Evolutionary conservation across 1,139 yeast genomes (phyloP).

Genomic region (Suhomyces bribrorum): DNA sequence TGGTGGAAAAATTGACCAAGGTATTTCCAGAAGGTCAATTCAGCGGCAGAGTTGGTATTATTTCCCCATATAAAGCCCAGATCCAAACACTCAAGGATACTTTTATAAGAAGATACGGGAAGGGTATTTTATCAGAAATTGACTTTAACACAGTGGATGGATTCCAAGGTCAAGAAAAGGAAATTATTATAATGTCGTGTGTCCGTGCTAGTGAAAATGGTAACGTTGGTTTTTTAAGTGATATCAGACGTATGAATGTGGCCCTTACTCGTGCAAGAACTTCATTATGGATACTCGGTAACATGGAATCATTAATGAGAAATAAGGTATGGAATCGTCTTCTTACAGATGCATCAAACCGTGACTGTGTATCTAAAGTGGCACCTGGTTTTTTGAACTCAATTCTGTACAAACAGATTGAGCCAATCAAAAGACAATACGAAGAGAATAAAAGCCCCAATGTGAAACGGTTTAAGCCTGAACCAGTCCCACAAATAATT

Average conservation of each 20-base stretch:
- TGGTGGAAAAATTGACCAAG: slow-evolving; percentile 57
- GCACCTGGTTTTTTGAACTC: slow-evolving; percentile 38
- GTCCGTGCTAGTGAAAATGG: slow-evolving; percentile 75
- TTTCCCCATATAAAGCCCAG: slow-evolving; percentile 95
- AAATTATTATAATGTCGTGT: slow-evolving; percentile 89
- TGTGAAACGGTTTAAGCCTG: slow-evolving; percentile 6
- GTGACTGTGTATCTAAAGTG: slow-evolving; percentile 41
- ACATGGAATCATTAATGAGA: slow-evolving; percentile 58
- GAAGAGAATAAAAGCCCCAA: not conserved
- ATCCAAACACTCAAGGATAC: slow-evolving; percentile 56
- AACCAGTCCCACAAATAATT: not conserved
- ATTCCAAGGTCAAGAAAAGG: slow-evolving; percentile 97
- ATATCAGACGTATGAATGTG: slow-evolving; percentile 91
- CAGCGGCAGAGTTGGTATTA: slow-evolving; percentile 78
- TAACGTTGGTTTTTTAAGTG: slow-evolving; percentile 87
- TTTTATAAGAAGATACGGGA: slow-evolving; percentile 65
- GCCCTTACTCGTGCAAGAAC: slow-evolving; percentile 92
- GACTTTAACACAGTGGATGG: slow-evolving; percentile 97
- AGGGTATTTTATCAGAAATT: slow-evolving; percentile 59
- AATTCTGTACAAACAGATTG: not conserved
- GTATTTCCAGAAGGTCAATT: slow-evolving; percentile 56
- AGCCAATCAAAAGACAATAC: slow-evolving; percentile 1
- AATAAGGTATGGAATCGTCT: slow-evolving; percentile 72
- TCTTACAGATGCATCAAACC: slow-evolving; percentile 58
- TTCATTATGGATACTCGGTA: slow-evolving; percentile 91